These are phyloP conservation scores for Dianthus caryophyllus DNA, from an alignment of 148 eudicot genomes.

Conservation along the genomic window DNA sequence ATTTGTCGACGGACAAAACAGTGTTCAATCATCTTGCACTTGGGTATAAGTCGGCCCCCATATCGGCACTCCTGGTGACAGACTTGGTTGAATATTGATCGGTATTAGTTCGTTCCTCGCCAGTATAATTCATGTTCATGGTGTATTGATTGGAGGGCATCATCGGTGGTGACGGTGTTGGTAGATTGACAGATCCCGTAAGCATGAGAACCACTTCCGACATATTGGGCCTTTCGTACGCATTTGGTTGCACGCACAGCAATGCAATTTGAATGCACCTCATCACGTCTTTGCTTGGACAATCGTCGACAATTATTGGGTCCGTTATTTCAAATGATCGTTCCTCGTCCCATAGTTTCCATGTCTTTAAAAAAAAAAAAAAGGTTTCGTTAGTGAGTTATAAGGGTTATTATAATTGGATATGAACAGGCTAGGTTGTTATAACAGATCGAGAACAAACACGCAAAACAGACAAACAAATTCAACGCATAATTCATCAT, in stretches of 20 bases:
- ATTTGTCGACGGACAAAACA: neutral
- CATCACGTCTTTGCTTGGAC: conserved; percentile 1
- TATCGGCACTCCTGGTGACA: neutral
- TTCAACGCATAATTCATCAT: too few relatives aligned
- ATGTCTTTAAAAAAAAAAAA: conserved; percentile 6
- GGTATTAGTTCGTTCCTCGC: neutral
- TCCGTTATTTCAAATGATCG: neutral
- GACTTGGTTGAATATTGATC: neutral
- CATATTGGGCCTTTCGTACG: conserved; percentile 20
- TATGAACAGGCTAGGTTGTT: too few relatives aligned
- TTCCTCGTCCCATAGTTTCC: conserved; percentile 18
- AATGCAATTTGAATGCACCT: conserved; percentile 30
- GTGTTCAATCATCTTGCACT: neutral
- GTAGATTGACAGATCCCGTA: neutral
- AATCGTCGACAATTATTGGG: neutral
- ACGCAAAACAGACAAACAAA: too few relatives aligned
- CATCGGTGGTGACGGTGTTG: neutral
- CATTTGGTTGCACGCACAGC: conserved; percentile 25
- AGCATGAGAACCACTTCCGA: conserved; percentile 10
- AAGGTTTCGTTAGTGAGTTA: neutral
- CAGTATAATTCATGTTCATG: neutral
- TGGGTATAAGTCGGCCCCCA: conserved; percentile 11
- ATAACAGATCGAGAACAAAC: too few relatives aligned
- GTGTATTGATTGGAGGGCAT: neutral
- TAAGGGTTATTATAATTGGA: neutral